Percentiles rank a stretch among this genome's conserved stretches.
phyloP scores from a whole-genome alignment of 148 eudicot genomes.

The Fallopia convolvulus region DNA sequence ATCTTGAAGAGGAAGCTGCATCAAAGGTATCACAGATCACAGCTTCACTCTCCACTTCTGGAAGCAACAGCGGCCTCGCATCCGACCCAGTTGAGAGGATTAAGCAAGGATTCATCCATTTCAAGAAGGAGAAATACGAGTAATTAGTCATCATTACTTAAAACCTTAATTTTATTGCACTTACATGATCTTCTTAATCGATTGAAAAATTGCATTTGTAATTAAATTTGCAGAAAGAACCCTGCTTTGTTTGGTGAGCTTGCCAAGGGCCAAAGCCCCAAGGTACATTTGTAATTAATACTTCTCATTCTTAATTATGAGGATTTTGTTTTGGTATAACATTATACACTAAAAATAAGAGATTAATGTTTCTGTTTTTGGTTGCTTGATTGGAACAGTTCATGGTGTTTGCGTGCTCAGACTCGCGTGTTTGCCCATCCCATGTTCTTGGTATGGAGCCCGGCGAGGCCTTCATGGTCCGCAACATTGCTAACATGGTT shows the following conservation, averaged over 20 bases:
- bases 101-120: constrained; percentile 64
- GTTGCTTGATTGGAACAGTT: constrained; percentile 28
- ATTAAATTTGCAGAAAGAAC: constrained; percentile 44
- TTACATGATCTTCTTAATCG: not conserved
- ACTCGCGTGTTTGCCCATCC: constrained; percentile 80
- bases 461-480: constrained; percentile 87
- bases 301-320: not conserved
- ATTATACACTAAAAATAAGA: not conserved
- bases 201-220: not conserved
- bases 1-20: constrained; percentile 66
- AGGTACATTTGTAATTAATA: constrained; percentile 37
- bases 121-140: constrained; percentile 87
- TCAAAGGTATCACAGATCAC: constrained; percentile 62
- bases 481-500: constrained; percentile 86
- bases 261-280: constrained; percentile 84
- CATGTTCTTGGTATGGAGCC: constrained; percentile 75
- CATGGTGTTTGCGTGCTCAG: constrained; percentile 96
- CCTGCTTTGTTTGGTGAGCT: constrained; percentile 67
- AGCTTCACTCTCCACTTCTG: constrained; percentile 40
- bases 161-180: not conserved
- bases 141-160: constrained; percentile 21
- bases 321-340: not conserved
- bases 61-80: constrained; percentile 20
- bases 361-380: not conserved
- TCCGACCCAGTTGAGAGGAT: constrained; percentile 47